Base-by-base conservation (phyloP, 1,139 yeast genomes). In the Saccharomyces pastorianus region DNA sequence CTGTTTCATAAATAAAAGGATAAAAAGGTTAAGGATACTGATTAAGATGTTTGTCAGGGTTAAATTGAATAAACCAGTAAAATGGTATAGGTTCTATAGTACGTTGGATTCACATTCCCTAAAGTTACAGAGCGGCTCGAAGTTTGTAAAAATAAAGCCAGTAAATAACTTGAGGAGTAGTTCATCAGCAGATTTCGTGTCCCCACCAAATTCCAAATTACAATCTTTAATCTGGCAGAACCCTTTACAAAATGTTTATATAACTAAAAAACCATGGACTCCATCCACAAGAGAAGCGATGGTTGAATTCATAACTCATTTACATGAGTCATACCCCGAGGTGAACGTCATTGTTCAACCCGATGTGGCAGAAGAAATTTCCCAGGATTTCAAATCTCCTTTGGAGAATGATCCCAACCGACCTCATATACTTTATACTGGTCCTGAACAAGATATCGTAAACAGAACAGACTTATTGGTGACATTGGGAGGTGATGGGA, bases 401-500 rank as follows among this genome's bases (percentile, higher is more conserved):
- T 60, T 70, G 50, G 60, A 61, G 42, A 64, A 65, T 27, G 63
- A 63, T 55, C 65, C 66, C 17, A 61, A 61, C 47, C 61, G 63
- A 46, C 69, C 68, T 2, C 72, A 72, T 55, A 61, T 71, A 3
- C 61, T 82, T 1, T 85, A 76, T 65, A 82, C 93, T 0, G 96
- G 95, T 0, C 65, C 76, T 1, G 71, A 73, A 13, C 72, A 74
- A 8, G 85, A 83, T 6, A 82, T 90, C 29, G 78, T 82, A 2
- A 60, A 68, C 3, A 75, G 75, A 55, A 71, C 83, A 0, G 98
- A 91, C 65, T 70, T 90, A 50, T 72, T 91, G 47, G 89, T 91
- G 13, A 88, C 97, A 0, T 71, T 91, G 42, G 98, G 98, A 8
- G 99, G 99, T 11, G 99, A 91, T 68, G 99, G 98, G 9, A 91